Base-by-base conservation (phyloP, 768 basidiomycete species). In the Russula vinacea region DNA sequence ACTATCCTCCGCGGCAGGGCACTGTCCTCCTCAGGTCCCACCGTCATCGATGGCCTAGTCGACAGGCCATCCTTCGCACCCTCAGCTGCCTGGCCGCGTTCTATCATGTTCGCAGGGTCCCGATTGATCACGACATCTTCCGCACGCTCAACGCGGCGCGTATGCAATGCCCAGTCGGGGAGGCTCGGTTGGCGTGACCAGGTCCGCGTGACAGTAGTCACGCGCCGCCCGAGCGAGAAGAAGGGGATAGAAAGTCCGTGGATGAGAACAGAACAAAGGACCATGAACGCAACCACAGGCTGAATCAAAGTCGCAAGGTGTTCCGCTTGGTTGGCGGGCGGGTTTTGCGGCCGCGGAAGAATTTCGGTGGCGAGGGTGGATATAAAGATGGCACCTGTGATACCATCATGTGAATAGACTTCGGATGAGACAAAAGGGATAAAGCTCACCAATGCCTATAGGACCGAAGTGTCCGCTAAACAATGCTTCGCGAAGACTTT, bases 391-490 rank as follows among this genome's bases (percentile, higher is more conserved):
- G 93, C 96, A 49, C 94, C 93, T 82, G 77, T 40, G 26, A 8
- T 5, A 74, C 32, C 42, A 56, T 62, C 57, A 47, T 24, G 9
- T 16, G 26, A 54, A 65, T 54, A 33, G 35, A 10, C 7, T 4
- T 9, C 9, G 5, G 35, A 3, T 35, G 5, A 51, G 26, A 58
- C 24, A 35, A 22, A 35, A 22, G 9, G 2, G 33, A 35, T 9
- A 19, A 32, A 39, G 70, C 80, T 68, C 64, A 82, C 88, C 89
- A 56, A 92, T 82, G 35, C 89, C 88, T 66, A 91, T 91, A 24
- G 92, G 90, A 14, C 94, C 96, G 73, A 98, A 99, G 77, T 98
- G 95, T 0, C 97, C 97, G 45, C 85, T 89, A 75, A 99, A 99
- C 4, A 95, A 68, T 0, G 97, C 96, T 75, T 99, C 97, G 51